Base-by-base conservation (phyloP, 2,329 filamentous ascomycete genomes). In the Daldinia sp. region DNA sequence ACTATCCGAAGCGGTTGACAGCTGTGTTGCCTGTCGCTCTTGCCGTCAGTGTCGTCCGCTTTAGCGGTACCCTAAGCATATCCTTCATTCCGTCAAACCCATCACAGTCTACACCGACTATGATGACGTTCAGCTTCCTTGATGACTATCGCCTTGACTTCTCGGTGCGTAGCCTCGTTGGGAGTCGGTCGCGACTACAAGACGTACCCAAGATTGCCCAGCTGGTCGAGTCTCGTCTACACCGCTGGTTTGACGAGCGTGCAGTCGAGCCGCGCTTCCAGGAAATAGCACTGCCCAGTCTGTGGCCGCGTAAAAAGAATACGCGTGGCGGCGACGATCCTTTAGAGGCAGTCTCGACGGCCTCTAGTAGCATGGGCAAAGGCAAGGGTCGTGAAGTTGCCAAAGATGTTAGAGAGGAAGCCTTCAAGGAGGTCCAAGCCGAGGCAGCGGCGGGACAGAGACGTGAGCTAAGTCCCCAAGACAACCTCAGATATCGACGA, bases 71-170 rank as follows among this genome's bases (percentile, higher is more conserved):
- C 0, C 80, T 99, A 15, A 96, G 92, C 43, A 91, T 98, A 43
- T 96, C 93, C 0, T 96, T 98, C 74, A 92, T 96, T 61, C 95
- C 95, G 0, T 86, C 87, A 71, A 90, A 88, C 70, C 84, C 87
- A 0, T 84, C 85, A 10, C 85, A 89, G 69, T 84, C 87, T 21
- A 91, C 87, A 2, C 91, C 91, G 3, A 97, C 95, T 2, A 96
- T 93, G 74, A 90, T 99, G 76, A 92, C 92, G 0, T 98, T 99
- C 77, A 96, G 93, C 58, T 99, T 99, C 74, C 83, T 94, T 30
- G 91, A 94, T 75, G 92, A 95, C 78, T 96, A 96, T 78, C 83
- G 92, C 23, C 83, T 96, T 17, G 92, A 95, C 75, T 89, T 96
- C 66, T 92, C 89, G 3, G 91, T 94, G 25, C 85, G 91, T 64